Evolutionary conservation across 2,329 filamentous ascomycete species (phyloP), one percentile per base, ranked within the genome.

Genomic region (Penicillium sp.): DNA sequence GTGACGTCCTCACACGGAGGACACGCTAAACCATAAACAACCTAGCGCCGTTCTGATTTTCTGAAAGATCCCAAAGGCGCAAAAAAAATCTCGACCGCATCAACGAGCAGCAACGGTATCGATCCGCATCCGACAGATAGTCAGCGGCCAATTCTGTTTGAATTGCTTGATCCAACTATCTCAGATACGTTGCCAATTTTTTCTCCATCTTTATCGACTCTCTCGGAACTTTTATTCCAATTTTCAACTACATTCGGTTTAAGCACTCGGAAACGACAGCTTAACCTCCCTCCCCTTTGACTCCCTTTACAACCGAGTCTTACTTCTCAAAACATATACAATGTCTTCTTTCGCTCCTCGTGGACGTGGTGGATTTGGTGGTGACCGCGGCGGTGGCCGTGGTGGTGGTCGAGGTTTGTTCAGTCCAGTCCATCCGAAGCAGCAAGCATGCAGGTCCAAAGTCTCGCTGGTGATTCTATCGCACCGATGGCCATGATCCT

Each of bases 71-170:
- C 66, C 65, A 68, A 68, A 71, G 68, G 67, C 68, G 69, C 69
- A 66, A 68, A 72, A 50, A 73, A 73, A 73, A 69, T 72, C 71
- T 74, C 71, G 70, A 70, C 70, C 65, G 70, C 66, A 72, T 66
- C 70, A 70, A 67, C 70, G 70, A 73, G 69, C 62, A 73, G 67
- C 69, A 72, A 57, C 68, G 68, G 70, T 67, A 65, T 70, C 64
- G 66, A 72, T 63, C 67, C 59, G 70, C 61, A 63, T 58, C 60
- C 68, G 65, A 69, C 61, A 63, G 57, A 63, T 62, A 66, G 58
- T 63, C 55, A 55, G 63, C 60, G 62, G 65, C 66, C 64, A 65
- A 63, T 62, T 57, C 55, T 50, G 51, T 59, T 59, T 51, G 57
- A 65, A 58, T 61, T 68, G 61, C 56, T 65, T 65, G 47, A 62